phyloP scores from a whole-genome alignment of 108 stramenopile genomes.

The Pinguiococcus pyrenoidosus region DNA sequence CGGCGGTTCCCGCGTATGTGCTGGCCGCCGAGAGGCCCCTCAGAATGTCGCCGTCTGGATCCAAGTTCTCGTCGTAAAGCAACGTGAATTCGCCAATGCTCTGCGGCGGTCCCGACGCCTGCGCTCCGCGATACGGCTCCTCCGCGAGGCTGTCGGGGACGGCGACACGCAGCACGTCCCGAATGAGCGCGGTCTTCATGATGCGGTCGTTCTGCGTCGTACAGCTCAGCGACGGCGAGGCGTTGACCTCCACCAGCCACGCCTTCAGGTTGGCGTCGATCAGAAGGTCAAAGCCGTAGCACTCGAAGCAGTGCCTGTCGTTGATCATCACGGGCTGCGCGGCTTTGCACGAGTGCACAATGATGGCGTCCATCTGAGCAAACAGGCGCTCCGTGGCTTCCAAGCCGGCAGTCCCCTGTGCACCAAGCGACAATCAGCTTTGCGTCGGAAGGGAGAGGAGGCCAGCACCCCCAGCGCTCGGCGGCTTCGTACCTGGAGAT shows the following conservation, averaged over 20 bases:
- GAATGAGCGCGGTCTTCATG: constrained; percentile 32
- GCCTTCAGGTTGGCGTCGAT: constrained; percentile 56
- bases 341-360: constrained; percentile 20
- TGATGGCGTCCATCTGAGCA: background rate
- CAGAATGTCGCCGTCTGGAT: too few species aligned
- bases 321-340: constrained; percentile 52
- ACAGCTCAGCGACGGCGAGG: constrained; percentile 50
- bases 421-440: constrained; percentile 30
- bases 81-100: too few species aligned
- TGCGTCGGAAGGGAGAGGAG: too few species aligned
- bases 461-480: too few species aligned
- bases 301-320: constrained; percentile 64
- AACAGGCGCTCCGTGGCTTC: constrained; percentile 26
- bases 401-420: constrained; percentile 16
- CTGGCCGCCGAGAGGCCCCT: too few species aligned
- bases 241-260: constrained; percentile 77
- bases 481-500: constrained; percentile 35
- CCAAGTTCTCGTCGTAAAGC: too few species aligned
- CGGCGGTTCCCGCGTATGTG: too few species aligned
- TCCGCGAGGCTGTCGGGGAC: constrained; percentile 3
- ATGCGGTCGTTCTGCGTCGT: constrained; percentile 37
- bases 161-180: constrained; percentile 22
- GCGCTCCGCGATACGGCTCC: too few species aligned
- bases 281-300: constrained; percentile 68
- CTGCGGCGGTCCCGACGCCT: too few species aligned